These are phyloP conservation scores for Xylaria sp. DNA, from an alignment of 2,329 filamentous ascomycete species.

Conservation along the genomic window DNA sequence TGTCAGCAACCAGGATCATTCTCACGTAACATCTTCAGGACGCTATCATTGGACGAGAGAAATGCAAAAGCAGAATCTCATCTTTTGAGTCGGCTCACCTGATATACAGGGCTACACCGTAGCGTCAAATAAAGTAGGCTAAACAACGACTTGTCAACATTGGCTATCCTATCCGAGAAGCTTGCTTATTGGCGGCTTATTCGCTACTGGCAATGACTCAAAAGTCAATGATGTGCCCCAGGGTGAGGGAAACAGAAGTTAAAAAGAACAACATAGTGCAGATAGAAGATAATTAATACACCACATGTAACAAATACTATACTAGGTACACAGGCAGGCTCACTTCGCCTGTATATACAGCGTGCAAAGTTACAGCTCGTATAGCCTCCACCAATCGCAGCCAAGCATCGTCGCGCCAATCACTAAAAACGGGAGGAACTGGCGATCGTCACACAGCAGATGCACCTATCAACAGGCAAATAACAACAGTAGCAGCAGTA, in stretches of 20 bases:
- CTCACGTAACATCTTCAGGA: conserved; percentile 6
- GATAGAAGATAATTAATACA: no score
- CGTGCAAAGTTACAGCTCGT: no score
- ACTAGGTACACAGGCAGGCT: neutral
- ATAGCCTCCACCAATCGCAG: conserved; percentile 19
- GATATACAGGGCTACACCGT: neutral
- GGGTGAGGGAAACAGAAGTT: neutral
- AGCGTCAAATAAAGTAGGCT: neutral
- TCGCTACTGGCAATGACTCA: neutral
- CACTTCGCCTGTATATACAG: neutral
- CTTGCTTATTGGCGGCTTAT: neutral
- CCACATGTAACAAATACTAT: no score
- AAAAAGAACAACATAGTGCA: neutral
- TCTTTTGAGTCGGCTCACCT: neutral
- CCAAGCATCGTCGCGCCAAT: neutral
- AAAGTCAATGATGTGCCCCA: neutral
- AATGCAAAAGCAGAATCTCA: neutral
- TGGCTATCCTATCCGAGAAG: neutral
- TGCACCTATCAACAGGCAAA: neutral
- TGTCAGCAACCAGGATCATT: conserved; percentile 6
- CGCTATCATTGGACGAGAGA: conserved; percentile 1
- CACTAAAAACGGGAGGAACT: neutral
- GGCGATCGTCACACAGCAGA: neutral
- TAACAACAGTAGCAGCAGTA: neutral
- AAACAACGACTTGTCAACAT: neutral